Percentiles rank a stretch among this genome's conserved stretches.
These are phyloP conservation scores for Mortierella sp. DNA, from an alignment of 371 early-diverging fungal genomes.

Conservation along the genomic window DNA sequence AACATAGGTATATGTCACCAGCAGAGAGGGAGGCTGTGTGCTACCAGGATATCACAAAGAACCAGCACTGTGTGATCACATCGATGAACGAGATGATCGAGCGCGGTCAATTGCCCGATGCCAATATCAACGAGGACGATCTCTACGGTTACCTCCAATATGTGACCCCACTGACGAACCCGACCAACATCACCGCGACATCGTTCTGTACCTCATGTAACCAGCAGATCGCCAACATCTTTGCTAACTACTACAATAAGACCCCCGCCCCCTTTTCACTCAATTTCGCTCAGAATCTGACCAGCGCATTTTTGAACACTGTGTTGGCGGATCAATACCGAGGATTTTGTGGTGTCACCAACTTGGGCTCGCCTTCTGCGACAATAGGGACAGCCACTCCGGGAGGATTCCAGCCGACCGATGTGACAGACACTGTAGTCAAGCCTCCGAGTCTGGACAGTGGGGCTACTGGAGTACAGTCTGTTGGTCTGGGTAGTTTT, in stretches of 20 bases:
- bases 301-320: constrained; percentile 1
- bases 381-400: neutral
- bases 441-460: neutral
- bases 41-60: constrained; percentile 14
- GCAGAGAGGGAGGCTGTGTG: constrained; percentile 22
- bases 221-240: constrained; percentile 31
- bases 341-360: constrained; percentile 7
- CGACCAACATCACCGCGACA: neutral
- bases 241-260: constrained; percentile 17
- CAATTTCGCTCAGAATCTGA: constrained; percentile 16
- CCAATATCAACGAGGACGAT: constrained; percentile 21
- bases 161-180: constrained; percentile 22
- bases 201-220: constrained; percentile 24
- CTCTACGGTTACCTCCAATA: constrained; percentile 30
- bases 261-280: constrained; percentile 14
- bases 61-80: constrained; percentile 12
- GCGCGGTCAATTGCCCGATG: constrained; percentile 21
- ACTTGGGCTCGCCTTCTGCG: constrained; percentile 4
- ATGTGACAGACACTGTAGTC: neutral
- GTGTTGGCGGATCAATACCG: constrained; percentile 14
- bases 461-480: neutral
- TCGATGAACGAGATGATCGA: constrained; percentile 23
- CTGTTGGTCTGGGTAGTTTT: neutral
- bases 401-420: constrained; percentile 12
- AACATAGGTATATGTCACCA: constrained; percentile 20